Base-by-base conservation (phyloP, 164 flowering plant species). In the Liquidambar formosana region DNA sequence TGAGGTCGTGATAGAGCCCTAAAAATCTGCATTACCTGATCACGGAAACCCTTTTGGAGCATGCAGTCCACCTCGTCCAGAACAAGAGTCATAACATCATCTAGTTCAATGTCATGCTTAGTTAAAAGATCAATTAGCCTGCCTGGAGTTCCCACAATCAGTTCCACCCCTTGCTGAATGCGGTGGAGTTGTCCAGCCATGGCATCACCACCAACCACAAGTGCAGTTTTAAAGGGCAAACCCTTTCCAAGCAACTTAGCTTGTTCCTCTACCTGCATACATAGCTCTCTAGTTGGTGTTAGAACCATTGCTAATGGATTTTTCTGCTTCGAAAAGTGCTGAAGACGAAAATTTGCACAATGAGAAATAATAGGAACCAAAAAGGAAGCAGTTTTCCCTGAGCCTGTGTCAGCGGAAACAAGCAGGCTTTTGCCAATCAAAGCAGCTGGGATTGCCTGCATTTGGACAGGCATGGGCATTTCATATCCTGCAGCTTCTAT, bases 401-500 rank as follows among this genome's bases (percentile, higher is more conserved):
- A 89, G 19, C 99, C 99, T 0, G 99, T 92, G 69, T 86, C 89
- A 59, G 99, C 96, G 19, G 93, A 85, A 79, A 87, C 97, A 66
- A 94, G 92, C 79, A 92, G 68, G 79, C 82, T 87, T 71, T 84
- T 82, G 11, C 97, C 93, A 10, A n/a, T 59, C 70, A 89, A 77
- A 71, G 94, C 97, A 75, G 88, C 85, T 16, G 99, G 99, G 45
- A 94, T 89, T 38, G 92, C 88, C 83, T 92, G 99, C 97, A 94
- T 94, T 73, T 94, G 97, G 27, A 92, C 88, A 63, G 97, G 97
- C 8, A 97, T 94, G 4, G 97, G 99, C 65, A 87, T 83, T 67
- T 82, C 95, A 77, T 81, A 91, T 23, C 97, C 95, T 10, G 85
- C 80, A 59, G 77, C 69, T 77, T 92, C 97, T 61, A 91, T 73